These are phyloP conservation scores for Eustoma russellianum DNA, from an alignment of 257 asterid genomes.

Conservation along the genomic window DNA sequence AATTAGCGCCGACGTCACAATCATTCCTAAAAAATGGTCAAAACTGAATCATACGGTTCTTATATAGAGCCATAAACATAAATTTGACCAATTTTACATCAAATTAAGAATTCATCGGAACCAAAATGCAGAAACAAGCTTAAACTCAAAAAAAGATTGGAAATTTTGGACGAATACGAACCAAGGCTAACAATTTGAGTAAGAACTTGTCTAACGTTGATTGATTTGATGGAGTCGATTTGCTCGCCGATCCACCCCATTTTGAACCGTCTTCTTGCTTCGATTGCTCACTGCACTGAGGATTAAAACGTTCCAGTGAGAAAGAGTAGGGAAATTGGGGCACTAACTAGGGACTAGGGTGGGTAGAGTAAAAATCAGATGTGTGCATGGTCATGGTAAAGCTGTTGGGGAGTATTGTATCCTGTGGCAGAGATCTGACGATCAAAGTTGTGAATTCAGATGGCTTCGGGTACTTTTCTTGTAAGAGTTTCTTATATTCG, in stretches of 20 bases:
- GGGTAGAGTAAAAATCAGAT: too few species aligned
- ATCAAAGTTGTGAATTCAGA: too few species aligned
- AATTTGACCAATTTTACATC: not conserved
- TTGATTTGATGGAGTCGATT: constrained; percentile 79
- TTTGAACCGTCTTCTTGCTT: constrained; percentile 7
- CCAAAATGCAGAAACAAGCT: too few species aligned
- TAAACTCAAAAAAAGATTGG: not conserved
- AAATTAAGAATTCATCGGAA: not conserved
- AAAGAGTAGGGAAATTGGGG: too few species aligned
- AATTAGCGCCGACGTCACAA: constrained; percentile 91
- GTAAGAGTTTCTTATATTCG: too few species aligned
- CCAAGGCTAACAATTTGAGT: constrained; percentile 90
- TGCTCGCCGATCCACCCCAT: constrained; percentile 99
- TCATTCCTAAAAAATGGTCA: constrained; percentile 60
- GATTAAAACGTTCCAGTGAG: too few species aligned
- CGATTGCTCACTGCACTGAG: not conserved
- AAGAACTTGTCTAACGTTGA: constrained; percentile 72
- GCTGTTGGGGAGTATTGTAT: too few species aligned
- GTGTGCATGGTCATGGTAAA: too few species aligned
- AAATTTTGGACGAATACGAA: constrained; percentile 14
- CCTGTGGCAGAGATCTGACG: too few species aligned
- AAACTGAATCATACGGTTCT: not conserved
- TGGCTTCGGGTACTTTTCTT: too few species aligned
- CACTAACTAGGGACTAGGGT: too few species aligned
- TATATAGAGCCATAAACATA: too few species aligned